Evolutionary conservation across 495 filamentous ascomycete genomes (phyloP).

Genomic region (Aspergillus homomorphus): DNA sequence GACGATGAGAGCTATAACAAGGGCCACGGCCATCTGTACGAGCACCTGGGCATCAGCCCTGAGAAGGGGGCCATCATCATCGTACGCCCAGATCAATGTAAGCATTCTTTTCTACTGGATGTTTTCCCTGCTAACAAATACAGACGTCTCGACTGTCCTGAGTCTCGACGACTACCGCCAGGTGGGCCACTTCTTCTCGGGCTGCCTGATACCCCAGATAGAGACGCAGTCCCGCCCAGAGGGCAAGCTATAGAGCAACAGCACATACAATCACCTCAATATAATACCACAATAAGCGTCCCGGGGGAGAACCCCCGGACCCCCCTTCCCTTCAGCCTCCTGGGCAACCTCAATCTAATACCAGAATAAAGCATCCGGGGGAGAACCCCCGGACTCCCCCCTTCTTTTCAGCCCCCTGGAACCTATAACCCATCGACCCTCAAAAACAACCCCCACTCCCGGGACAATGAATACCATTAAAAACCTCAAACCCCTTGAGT

Average conservation of each 20-base stretch:
- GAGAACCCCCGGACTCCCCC: too few relatives aligned
- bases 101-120: slow-evolving; percentile 19
- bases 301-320: too few relatives aligned
- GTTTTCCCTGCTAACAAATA: neutral
- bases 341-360: too few relatives aligned
- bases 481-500: neutral
- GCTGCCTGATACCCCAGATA: slow-evolving; percentile 30
- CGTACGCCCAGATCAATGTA: slow-evolving; percentile 68
- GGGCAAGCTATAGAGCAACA: slow-evolving; percentile 15
- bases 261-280: neutral
- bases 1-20: slow-evolving; percentile 66
- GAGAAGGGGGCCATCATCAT: slow-evolving; percentile 55
- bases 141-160: slow-evolving; percentile 40
- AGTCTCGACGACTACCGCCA: slow-evolving; percentile 31
- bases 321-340: too few relatives aligned
- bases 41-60: slow-evolving; percentile 55
- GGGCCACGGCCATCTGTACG: slow-evolving; percentile 63
- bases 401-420: too few relatives aligned
- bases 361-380: too few relatives aligned
- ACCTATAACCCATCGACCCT: neutral
- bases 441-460: neutral
- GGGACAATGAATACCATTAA: neutral
- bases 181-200: slow-evolving; percentile 42
- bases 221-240: slow-evolving; percentile 12
- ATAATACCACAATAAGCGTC: neutral